Percentiles rank a stretch among this genome's conserved stretches.
phyloP scores from a whole-genome alignment of 371 early-diverging fungal genomes.

The Mortierella sp. region DNA sequence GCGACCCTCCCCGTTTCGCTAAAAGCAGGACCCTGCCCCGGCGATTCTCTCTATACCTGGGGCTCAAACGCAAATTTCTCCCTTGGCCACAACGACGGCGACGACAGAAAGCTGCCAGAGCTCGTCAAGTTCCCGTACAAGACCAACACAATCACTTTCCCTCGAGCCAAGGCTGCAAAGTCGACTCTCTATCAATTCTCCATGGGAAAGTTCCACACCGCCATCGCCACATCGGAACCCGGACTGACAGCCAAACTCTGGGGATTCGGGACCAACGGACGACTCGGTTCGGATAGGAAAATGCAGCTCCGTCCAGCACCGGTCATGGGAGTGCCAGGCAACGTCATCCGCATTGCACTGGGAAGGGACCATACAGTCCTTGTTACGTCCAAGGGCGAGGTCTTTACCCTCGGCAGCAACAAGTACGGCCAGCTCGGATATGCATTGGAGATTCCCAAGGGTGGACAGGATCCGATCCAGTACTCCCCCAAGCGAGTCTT shows the following conservation, averaged over 20 bases:
- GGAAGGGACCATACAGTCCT: constrained; percentile 84
- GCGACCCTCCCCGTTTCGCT: constrained; percentile 36
- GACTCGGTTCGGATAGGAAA: constrained; percentile 76
- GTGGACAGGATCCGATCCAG: constrained; percentile 63
- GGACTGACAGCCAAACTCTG: constrained; percentile 66
- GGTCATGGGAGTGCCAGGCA: constrained; percentile 64
- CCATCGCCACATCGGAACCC: constrained; percentile 68
- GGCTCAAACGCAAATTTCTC: constrained; percentile 81
- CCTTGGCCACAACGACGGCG: constrained; percentile 76
- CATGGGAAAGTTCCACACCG: constrained; percentile 83
- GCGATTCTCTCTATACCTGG: constrained; percentile 80
- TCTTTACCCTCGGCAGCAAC: constrained; percentile 77
- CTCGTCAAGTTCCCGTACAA: constrained; percentile 67
- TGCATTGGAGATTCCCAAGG: constrained; percentile 32
- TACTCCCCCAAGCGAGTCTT: constrained; percentile 70
- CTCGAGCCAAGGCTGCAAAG: constrained; percentile 56
- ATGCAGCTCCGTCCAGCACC: constrained; percentile 66
- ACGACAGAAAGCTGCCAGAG: constrained; percentile 75
- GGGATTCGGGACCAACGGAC: constrained; percentile 83
- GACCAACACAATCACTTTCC: constrained; percentile 41
- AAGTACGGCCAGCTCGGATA: constrained; percentile 80
- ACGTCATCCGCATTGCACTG: constrained; percentile 65
- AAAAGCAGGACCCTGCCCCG: constrained; percentile 37
- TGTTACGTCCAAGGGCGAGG: constrained; percentile 62
- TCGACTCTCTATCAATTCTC: constrained; percentile 34